These are phyloP conservation scores for Fragilaria crotonensis DNA, from an alignment of 108 stramenopile genomes.

Conservation along the genomic window DNA sequence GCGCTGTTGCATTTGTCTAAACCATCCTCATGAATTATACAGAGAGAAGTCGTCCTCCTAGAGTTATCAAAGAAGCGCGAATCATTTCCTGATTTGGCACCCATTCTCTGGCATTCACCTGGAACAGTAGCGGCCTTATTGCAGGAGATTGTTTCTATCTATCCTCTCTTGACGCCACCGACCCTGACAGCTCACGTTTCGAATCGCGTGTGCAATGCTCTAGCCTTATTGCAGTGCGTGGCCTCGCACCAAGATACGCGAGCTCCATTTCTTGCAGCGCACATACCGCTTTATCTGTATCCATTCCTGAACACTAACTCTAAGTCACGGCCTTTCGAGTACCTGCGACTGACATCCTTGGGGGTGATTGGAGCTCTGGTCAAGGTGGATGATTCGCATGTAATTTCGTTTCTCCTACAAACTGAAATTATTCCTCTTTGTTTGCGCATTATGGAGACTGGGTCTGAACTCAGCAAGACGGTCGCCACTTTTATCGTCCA, in stretches of 20 bases:
- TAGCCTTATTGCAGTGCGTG: slow-evolving; percentile 97
- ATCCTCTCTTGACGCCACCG: slow-evolving; percentile 94
- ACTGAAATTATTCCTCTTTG: slow-evolving; percentile 83
- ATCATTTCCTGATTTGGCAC: slow-evolving; percentile 92
- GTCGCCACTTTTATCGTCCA: slow-evolving; percentile 99
- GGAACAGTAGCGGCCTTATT: slow-evolving; percentile 86
- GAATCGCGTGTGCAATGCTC: slow-evolving; percentile 98
- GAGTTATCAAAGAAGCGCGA: slow-evolving; percentile 98
- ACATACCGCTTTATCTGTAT: slow-evolving; percentile 97
- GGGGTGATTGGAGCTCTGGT: slow-evolving; percentile 99
- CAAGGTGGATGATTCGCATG: slow-evolving; percentile 98
- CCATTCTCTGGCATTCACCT: slow-evolving; percentile 75
- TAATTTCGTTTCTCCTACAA: slow-evolving; percentile 93
- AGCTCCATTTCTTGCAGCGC: slow-evolving; percentile 87
- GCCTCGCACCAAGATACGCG: slow-evolving; percentile 97
- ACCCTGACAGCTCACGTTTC: slow-evolving; percentile 93
- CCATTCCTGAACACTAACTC: slow-evolving; percentile 97
- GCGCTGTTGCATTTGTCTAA: neutral
- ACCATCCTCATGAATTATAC: too few relatives aligned
- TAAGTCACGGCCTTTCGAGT: slow-evolving; percentile 96
- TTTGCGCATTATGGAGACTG: slow-evolving; percentile 78
- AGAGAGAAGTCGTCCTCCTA: slow-evolving; percentile 90
- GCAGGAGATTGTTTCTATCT: slow-evolving; percentile 98
- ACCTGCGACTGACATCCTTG: slow-evolving; percentile 91
- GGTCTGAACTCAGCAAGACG: slow-evolving; percentile 94